Percentiles rank a stretch among this genome's conserved stretches.
phyloP scores from a whole-genome alignment of 305 asterid genomes.

The Fraxinus nigra region DNA sequence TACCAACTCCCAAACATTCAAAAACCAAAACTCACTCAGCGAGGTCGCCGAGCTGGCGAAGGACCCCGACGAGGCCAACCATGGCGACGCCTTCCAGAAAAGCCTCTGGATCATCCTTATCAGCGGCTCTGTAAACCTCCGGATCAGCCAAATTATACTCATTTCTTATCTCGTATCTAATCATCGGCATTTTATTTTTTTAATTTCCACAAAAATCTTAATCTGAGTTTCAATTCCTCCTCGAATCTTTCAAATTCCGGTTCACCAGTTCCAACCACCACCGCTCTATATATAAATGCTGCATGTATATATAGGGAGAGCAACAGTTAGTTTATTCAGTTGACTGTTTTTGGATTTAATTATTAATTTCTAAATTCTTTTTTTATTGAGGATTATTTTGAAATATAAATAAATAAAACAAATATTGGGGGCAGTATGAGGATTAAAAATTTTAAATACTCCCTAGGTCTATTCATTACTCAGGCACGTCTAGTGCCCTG shows the following conservation, averaged over 20 bases:
- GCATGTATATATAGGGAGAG: not conserved
- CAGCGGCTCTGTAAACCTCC: constrained; percentile 70
- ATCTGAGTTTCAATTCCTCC: constrained; percentile 22
- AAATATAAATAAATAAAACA: too few species aligned
- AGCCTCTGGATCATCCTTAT: constrained; percentile 97
- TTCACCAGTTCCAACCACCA: constrained; percentile 44
- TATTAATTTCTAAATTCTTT: too few species aligned
- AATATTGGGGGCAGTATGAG: not conserved
- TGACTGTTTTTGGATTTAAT: not conserved
- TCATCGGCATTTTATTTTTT: constrained; percentile 61
- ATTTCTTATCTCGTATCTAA: constrained; percentile 75
- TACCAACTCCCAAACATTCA: not conserved
- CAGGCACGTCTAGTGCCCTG: not conserved
- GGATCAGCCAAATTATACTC: constrained; percentile 94
- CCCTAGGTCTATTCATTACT: not conserved
- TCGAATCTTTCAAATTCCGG: constrained; percentile 15
- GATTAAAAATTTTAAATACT: too few species aligned
- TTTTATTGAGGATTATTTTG: too few species aligned
- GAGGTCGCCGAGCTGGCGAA: constrained; percentile 97
- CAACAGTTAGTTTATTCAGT: not conserved
- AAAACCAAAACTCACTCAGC: constrained; percentile 66
- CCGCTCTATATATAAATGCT: constrained; percentile 45
- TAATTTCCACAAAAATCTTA: constrained; percentile 32
- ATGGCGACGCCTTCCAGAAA: constrained; percentile 93
- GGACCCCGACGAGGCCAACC: constrained; percentile 92